Percentiles rank a stretch among this genome's conserved stretches.
phyloP scores from a whole-genome alignment of 192 early-diverging fungal genomes.

The Thoreauomyces humboldtii region DNA sequence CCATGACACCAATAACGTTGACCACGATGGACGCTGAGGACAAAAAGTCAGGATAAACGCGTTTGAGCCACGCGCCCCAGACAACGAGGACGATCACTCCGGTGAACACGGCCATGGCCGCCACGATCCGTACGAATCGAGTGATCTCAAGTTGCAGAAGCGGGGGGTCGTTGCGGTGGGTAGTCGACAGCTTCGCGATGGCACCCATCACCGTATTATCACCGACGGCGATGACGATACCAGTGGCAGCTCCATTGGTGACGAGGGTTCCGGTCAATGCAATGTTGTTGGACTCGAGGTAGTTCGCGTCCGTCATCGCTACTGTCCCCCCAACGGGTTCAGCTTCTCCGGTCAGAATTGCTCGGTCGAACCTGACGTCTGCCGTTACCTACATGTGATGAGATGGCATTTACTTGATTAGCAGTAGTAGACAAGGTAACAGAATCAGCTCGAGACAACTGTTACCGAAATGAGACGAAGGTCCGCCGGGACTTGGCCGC shows the following conservation, averaged over 20 bases:
- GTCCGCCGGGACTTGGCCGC: slow-evolving; percentile 78
- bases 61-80: no score
- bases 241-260: not conserved
- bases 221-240: slow-evolving; percentile 40
- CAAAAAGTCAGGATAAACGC: no score
- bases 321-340: slow-evolving; percentile 48
- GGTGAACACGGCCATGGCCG: slow-evolving; percentile 34
- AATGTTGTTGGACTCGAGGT: slow-evolving; percentile 69
- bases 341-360: slow-evolving; percentile 40
- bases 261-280: not conserved
- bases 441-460: slow-evolving; percentile 37
- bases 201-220: slow-evolving; percentile 7
- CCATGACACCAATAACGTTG: slow-evolving; percentile 24
- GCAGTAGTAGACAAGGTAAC: no score
- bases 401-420: no score
- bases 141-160: slow-evolving; percentile 61
- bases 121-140: slow-evolving; percentile 72
- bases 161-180: slow-evolving; percentile 19
- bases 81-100: no score
- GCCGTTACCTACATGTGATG: slow-evolving; percentile 54
- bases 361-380: slow-evolving; percentile 67
- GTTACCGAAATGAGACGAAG: slow-evolving; percentile 51
- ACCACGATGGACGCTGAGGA: no score
- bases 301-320: slow-evolving; percentile 66
- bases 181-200: not conserved